These are phyloP conservation scores for Fraxinus velutina DNA, from an alignment of 305 asterid genomes.

Conservation along the genomic window DNA sequence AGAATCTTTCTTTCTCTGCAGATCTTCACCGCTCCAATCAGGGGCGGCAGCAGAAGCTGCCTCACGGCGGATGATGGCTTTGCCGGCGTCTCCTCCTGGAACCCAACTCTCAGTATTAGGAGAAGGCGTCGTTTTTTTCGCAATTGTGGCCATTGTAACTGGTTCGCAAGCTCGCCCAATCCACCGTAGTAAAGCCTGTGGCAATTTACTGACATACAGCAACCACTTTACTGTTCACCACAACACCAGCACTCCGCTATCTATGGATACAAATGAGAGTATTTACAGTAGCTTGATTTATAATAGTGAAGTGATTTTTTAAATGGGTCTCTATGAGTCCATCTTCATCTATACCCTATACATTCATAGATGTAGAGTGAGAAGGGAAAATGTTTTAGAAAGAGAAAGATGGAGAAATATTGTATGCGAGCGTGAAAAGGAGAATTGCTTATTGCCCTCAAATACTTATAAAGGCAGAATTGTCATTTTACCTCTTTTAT, in stretches of 20 bases:
- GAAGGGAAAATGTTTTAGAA: neutral
- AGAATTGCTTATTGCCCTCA: too few relatives aligned
- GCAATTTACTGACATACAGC: constrained; percentile 92
- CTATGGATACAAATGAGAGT: neutral
- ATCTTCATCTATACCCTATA: neutral
- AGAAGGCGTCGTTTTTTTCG: constrained; percentile 69
- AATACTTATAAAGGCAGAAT: neutral
- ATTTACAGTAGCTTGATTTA: neutral
- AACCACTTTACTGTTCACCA: constrained; percentile 23
- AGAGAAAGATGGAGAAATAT: neutral
- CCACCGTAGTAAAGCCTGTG: constrained; percentile 73
- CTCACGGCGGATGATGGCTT: constrained; percentile 50
- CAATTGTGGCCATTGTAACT: constrained; percentile 91
- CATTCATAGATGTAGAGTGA: neutral
- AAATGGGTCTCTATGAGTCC: neutral
- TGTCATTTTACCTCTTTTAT: neutral
- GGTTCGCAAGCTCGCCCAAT: constrained; percentile 67
- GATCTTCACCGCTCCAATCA: constrained; percentile 47
- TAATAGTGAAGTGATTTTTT: neutral
- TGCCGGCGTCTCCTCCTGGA: constrained; percentile 24
- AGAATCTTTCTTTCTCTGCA: constrained; percentile 39
- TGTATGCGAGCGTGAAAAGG: neutral
- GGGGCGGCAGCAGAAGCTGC: constrained; percentile 43
- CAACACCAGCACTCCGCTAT: neutral
- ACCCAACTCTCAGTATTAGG: constrained; percentile 29